Base-by-base conservation (phyloP, 805 yeast genomes). In the Candida nemodendra region DNA sequence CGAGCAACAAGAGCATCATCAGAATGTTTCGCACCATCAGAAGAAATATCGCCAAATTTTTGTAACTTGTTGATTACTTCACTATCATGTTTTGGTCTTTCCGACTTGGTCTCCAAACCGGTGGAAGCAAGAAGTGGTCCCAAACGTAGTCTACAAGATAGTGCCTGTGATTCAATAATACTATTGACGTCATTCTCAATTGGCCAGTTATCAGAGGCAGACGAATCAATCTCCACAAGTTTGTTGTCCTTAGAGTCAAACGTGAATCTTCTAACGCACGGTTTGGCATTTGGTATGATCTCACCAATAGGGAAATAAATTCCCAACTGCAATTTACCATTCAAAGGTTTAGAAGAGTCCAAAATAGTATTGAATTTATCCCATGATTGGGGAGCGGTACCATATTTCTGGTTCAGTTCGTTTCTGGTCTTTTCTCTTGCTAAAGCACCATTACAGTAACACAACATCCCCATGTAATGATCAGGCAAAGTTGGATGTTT, bases 381-480 rank as follows among this genome's bases (percentile, higher is more conserved):
- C 91, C 91, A 84, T 24, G 66, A 60, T 5, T 48, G 47, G 4
- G 59, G 58, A 2, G 52, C 48, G 11, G 54, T 42, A 2, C 56
- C 51, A 39, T 66, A 63, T 48, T 72, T 66, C 27, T 62, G 59
- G 53, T 83, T 84, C 21, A 87, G 44, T 17, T 64, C 67, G 59
- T 88, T 82, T 34, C 93, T 70, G 9, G 88, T 69, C 40, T 72
- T 70, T 53, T 89, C 96, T 47, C 97, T 69, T 0, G 96, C 95
- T 33, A 89, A 65, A 0, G 96, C 76, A 0, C 97, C 96, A 58
- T 89, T 89, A 55, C 95, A 84, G 60, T 89, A 89, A 59, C 97
- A 89, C 38, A 90, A 77, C 97, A 89, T 89, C 16, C 95, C 95
- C 96, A 89, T 90, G 58, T 79, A 89, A 25, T 82, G 79, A 25